phyloP scores from a whole-genome alignment of 345 rosid genomes.

The Eucalyptus sp. region DNA sequence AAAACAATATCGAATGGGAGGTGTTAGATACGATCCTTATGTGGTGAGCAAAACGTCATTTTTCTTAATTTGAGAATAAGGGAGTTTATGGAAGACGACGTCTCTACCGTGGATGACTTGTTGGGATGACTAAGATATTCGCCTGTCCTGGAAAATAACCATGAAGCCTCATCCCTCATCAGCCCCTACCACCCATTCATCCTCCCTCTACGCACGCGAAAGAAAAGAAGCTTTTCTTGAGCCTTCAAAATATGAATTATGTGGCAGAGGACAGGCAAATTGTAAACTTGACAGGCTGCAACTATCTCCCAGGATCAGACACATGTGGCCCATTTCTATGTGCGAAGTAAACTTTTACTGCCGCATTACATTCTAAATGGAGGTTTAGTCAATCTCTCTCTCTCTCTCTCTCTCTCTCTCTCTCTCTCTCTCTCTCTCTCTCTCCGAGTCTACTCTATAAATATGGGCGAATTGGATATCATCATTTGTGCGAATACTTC shows the following conservation, averaged over 20 bases:
- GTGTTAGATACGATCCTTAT: background rate
- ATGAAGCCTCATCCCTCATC: background rate
- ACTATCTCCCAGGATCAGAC: background rate
- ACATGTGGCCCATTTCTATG: too few species aligned
- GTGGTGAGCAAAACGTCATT: background rate
- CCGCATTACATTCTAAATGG: background rate
- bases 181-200: background rate
- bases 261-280: background rate
- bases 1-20: background rate
- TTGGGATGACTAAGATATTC: background rate
- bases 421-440: background rate
- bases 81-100: background rate
- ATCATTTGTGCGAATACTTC: background rate
- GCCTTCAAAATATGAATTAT: background rate
- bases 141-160: background rate
- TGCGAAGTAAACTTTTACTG: background rate
- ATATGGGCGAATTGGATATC: background rate
- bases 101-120: background rate
- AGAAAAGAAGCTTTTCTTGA: background rate
- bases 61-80: background rate
- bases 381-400: background rate
- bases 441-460: background rate
- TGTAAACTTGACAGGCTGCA: background rate
- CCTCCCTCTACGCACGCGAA: background rate
- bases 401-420: background rate